Conservation (phyloP, 2,329 filamentous ascomycete genomes). For the Aspergillus terreus region DNA sequence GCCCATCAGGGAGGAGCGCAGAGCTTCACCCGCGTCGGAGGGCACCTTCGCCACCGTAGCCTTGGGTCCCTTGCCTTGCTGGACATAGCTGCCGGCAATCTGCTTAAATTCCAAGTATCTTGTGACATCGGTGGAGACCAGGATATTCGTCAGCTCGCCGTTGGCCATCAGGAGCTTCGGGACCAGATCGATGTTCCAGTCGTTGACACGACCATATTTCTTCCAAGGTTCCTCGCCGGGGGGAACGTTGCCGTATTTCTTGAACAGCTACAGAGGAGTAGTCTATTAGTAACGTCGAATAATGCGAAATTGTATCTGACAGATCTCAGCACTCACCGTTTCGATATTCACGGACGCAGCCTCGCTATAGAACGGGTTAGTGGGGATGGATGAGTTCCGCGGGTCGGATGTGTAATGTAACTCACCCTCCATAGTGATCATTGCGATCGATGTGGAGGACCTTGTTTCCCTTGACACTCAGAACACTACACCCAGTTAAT, state of each 20-base stretch:
- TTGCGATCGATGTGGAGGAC: conserved; percentile 98
- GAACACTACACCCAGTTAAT: conserved; percentile 58
- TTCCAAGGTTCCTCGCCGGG: conserved; percentile 90
- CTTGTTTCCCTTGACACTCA: conserved; percentile 98
- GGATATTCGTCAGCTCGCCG: conserved; percentile 96
- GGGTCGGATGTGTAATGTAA: conserved; percentile 27
- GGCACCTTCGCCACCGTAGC: conserved; percentile 96
- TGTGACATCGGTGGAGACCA: conserved; percentile 91
- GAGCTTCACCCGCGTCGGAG: conserved; percentile 83
- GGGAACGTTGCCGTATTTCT: conserved; percentile 83
- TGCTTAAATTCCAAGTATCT: conserved; percentile 90
- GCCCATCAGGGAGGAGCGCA: conserved; percentile 92
- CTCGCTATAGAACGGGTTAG: conserved; percentile 57
- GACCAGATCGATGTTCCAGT: conserved; percentile 99
- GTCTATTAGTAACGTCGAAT: conserved; percentile 19
- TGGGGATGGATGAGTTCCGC: conserved; percentile 23
- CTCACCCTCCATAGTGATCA: conserved; percentile 95
- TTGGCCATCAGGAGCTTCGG: conserved; percentile 99
- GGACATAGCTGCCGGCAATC: conserved; percentile 93
- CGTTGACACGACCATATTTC: conserved; percentile 92
- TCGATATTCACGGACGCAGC: conserved; percentile 96
- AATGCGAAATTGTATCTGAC: background rate
- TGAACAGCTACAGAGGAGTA: conserved; percentile 72
- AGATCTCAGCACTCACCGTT: conserved; percentile 56
- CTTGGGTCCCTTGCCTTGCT: conserved; percentile 77